A percentile compares a stretch with the other conserved stretches of the same genome.
phyloP scores from a whole-genome alignment of 495 filamentous ascomycete genomes.

The Apodospora peruviana region DNA sequence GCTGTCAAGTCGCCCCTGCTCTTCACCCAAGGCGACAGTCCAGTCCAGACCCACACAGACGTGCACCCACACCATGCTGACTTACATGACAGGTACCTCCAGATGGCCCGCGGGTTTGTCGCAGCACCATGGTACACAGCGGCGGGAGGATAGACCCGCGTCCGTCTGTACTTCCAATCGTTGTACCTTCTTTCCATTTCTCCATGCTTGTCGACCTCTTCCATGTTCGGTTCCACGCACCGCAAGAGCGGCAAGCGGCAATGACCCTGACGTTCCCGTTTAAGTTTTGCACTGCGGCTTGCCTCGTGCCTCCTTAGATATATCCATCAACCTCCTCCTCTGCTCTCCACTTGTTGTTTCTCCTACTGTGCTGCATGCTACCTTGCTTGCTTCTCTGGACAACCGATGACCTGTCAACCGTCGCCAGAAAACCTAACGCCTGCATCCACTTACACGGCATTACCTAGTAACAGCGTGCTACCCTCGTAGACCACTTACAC shows the following conservation, averaged over 20 bases:
- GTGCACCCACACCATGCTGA: neutral
- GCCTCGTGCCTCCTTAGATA: neutral
- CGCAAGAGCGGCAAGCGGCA: no score
- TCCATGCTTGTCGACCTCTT: no score
- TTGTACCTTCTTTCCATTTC: no score
- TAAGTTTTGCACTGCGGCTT: no score
- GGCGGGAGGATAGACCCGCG: neutral
- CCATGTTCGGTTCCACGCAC: neutral
- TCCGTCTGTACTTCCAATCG: no score
- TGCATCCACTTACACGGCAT: neutral
- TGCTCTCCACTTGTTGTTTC: neutral
- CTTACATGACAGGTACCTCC: neutral
- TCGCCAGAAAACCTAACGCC: neutral
- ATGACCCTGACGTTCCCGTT: no score
- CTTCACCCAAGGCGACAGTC: no score
- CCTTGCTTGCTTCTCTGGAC: neutral
- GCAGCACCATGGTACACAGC: no score
- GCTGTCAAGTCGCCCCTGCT: no score
- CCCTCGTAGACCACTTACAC: neutral
- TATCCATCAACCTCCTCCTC: neutral
- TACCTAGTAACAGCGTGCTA: neutral
- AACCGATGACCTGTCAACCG: constrained; percentile 11
- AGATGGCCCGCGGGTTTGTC: neutral
- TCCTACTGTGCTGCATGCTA: neutral
- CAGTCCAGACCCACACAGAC: neutral